A percentile compares a stretch with the other conserved stretches of the same genome.
Evolutionary conservation across 495 filamentous ascomycete species (phyloP).

Genomic region (Penicillium mononematosum): DNA sequence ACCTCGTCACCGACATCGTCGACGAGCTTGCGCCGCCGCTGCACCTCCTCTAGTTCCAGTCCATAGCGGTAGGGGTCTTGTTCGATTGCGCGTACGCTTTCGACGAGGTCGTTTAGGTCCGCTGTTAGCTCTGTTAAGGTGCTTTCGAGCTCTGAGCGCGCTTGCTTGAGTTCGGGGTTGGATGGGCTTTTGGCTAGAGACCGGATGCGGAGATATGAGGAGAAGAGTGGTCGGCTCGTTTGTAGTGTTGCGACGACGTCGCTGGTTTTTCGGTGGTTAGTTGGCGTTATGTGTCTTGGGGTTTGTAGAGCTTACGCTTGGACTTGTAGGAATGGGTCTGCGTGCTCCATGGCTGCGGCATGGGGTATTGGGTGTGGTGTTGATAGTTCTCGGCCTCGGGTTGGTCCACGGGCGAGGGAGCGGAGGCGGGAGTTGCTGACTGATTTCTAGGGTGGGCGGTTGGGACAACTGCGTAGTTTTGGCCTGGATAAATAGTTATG

Average conservation of each 20-base stretch:
- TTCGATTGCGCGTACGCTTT: constrained; percentile 85
- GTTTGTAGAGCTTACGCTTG: constrained; percentile 62
- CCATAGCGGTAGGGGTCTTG: constrained; percentile 87
- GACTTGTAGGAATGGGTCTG: constrained; percentile 92
- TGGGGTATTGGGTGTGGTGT: constrained; percentile 7
- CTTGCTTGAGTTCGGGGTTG: constrained; percentile 83
- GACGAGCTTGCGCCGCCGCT: constrained; percentile 76
- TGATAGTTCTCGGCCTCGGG: constrained; percentile 8
- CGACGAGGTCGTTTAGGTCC: constrained; percentile 86
- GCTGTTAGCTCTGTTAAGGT: constrained; percentile 74
- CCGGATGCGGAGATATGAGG: constrained; percentile 93
- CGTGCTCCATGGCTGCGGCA: constrained; percentile 55
- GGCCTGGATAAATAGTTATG: background rate
- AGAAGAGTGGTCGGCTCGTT: constrained; percentile 78
- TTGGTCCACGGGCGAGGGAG: constrained; percentile 21
- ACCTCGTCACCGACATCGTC: constrained; percentile 86
- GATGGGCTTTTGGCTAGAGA: constrained; percentile 67
- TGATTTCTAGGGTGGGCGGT: background rate
- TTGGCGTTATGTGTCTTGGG: constrained; percentile 2
- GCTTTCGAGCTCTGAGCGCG: constrained; percentile 76
- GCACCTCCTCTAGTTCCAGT: constrained; percentile 78
- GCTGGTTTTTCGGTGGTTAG: constrained; percentile 40
- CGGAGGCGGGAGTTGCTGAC: background rate
- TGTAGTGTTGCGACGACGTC: constrained; percentile 83
- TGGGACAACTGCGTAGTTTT: background rate